A percentile compares a stretch with the other conserved stretches of the same genome.
These are phyloP conservation scores for Solanum corneliomulleri DNA, from an alignment of 257 asterid genomes.

Conservation along the genomic window DNA sequence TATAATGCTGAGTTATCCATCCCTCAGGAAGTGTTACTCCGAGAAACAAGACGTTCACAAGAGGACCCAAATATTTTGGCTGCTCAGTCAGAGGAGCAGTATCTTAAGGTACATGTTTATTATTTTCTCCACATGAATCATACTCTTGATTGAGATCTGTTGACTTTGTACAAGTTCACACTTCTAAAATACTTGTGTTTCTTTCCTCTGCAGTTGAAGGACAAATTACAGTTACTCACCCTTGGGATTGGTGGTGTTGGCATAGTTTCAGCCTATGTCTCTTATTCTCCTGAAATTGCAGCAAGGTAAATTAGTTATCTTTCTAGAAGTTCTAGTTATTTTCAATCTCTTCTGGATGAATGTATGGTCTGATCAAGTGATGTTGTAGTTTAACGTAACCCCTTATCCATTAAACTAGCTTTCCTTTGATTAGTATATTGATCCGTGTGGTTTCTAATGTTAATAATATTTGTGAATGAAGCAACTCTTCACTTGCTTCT, in stretches of 20 bases:
- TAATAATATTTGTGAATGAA: neutral
- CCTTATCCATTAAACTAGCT: neutral
- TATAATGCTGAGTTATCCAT: neutral
- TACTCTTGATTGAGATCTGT: neutral
- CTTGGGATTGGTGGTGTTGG: constrained; percentile 78
- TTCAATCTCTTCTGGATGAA: neutral
- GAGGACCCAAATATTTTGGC: constrained; percentile 82
- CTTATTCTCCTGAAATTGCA: constrained; percentile 82
- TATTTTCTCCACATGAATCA: neutral
- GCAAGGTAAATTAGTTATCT: constrained; percentile 36
- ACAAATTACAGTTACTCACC: constrained; percentile 64
- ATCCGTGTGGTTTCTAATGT: neutral
- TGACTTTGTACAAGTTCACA: neutral
- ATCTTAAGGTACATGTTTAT: constrained; percentile 41
- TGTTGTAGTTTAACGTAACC: neutral
- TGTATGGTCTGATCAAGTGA: neutral
- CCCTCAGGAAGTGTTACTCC: constrained; percentile 66
- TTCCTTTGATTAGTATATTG: neutral
- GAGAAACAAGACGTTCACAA: constrained; percentile 55
- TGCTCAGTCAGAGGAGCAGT: constrained; percentile 77
- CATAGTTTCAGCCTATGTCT: constrained; percentile 54
- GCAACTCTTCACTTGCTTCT: neutral
- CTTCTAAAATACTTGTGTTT: neutral
- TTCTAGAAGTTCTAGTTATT: neutral
- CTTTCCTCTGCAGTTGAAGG: constrained; percentile 53